Percentiles rank a stretch among this genome's conserved stretches.
Conservation (phyloP, 768 basidiomycete species). For the Mycena leptocephala region DNA sequence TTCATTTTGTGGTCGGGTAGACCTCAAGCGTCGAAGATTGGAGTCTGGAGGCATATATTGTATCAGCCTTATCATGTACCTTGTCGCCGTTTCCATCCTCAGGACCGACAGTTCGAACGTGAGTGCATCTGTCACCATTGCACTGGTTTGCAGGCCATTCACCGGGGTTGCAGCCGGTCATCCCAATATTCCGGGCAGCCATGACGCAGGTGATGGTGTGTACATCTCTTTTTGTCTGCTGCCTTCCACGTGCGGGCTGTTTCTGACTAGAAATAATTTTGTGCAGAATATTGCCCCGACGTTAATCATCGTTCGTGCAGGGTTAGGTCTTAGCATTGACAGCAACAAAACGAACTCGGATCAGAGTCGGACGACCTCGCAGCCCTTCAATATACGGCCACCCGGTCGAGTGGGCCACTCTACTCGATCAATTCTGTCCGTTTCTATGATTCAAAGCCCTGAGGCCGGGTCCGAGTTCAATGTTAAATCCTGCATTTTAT, state of each 20-base stretch:
- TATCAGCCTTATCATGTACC: slow-evolving; percentile 4
- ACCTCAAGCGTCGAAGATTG: neutral
- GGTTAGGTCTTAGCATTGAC: neutral
- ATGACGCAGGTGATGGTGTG: slow-evolving; percentile 1
- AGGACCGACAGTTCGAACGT: neutral
- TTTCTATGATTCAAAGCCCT: neutral
- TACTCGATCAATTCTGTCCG: slow-evolving; percentile 1
- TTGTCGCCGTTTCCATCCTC: slow-evolving; percentile 1
- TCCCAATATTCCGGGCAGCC: neutral
- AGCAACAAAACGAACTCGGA: neutral
- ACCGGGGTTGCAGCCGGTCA: neutral
- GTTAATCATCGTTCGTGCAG: slow-evolving; percentile 1
- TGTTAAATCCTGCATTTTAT: neutral
- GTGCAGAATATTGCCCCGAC: slow-evolving; percentile 2
- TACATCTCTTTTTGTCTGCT: neutral
- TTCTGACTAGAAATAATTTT: neutral
- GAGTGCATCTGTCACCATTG: neutral
- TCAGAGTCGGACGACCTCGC: neutral
- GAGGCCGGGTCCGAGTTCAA: neutral
- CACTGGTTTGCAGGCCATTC: neutral
- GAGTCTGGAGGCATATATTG: slow-evolving; percentile 24
- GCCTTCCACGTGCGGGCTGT: neutral
- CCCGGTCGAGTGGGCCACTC: neutral
- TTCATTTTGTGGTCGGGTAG: neutral
- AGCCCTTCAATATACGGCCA: neutral